Conservation (phyloP, 2,329 filamentous ascomycete genomes). For the Dendrostoma leiphaemia region DNA sequence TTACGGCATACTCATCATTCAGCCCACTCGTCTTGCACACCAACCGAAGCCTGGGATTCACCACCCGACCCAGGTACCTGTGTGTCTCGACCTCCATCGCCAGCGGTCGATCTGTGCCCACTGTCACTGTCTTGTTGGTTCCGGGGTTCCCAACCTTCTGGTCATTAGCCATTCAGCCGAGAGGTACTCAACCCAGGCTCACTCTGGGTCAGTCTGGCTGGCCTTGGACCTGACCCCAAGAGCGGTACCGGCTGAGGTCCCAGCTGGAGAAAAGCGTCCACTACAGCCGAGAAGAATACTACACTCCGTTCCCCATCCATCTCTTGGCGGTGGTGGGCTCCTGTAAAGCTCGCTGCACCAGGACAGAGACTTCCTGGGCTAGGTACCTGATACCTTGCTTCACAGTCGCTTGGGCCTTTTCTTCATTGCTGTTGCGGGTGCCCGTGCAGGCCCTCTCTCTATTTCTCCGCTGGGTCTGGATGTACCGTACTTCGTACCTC, state of each 20-base stretch:
- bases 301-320: constrained; percentile 31
- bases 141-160: constrained; percentile 37
- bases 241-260: constrained; percentile 33
- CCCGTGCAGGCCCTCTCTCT: constrained; percentile 40
- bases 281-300: constrained; percentile 20
- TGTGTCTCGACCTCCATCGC: not conserved
- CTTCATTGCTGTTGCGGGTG: constrained; percentile 27
- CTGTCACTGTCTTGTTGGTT: constrained; percentile 31
- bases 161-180: constrained; percentile 51
- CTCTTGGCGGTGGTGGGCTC: constrained; percentile 33
- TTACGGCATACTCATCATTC: too few species aligned
- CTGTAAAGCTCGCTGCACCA: constrained; percentile 30
- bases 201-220: constrained; percentile 32
- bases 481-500: constrained; percentile 40
- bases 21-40: too few species aligned
- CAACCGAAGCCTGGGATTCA: too few species aligned
- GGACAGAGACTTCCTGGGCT: constrained; percentile 34
- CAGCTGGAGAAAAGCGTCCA: constrained; percentile 9
- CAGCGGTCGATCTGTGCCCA: not conserved
- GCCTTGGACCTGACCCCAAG: constrained; percentile 16
- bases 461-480: constrained; percentile 43
- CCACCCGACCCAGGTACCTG: not conserved
- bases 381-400: constrained; percentile 37
- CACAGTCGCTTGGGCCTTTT: constrained; percentile 21
- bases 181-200: constrained; percentile 37